These are phyloP conservation scores for Naganishia albida DNA, from an alignment of 1,284 basidiomycete genomes.

Conservation along the genomic window DNA sequence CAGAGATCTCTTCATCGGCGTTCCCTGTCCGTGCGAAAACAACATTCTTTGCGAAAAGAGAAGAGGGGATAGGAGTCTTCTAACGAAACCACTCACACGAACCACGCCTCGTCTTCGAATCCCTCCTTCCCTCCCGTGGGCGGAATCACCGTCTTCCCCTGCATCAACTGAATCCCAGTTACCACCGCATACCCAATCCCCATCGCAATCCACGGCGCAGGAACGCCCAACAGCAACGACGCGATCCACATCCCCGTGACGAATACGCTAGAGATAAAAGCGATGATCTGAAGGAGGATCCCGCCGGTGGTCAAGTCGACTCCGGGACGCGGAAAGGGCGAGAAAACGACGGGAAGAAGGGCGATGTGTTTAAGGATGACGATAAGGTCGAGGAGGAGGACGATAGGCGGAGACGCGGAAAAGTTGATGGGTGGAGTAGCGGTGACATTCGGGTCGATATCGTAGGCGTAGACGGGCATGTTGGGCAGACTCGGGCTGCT, in stretches of 20 bases:
- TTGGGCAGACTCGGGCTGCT: not conserved
- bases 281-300: conserved; percentile 33
- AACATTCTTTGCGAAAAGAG: too few relatives aligned
- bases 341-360: conserved; percentile 35
- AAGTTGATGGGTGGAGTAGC: conserved; percentile 7
- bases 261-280: conserved; percentile 34
- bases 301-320: conserved; percentile 33
- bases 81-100: conserved; percentile 40
- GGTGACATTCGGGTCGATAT: conserved; percentile 24
- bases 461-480: conserved; percentile 31
- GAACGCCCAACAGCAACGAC: conserved; percentile 33
- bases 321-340: conserved; percentile 24
- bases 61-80: too few relatives aligned
- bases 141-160: conserved; percentile 13
- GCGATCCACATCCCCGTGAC: conserved; percentile 31
- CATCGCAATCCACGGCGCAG: conserved; percentile 26
- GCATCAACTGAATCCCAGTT: conserved; percentile 7
- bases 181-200: conserved; percentile 14
- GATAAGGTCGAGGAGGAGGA: conserved; percentile 31
- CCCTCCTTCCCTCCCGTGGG: conserved; percentile 26
- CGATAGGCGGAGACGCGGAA: conserved; percentile 20
- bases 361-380: conserved; percentile 31
- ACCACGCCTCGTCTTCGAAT: conserved; percentile 39
- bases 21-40: too few relatives aligned
- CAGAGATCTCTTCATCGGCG: too few relatives aligned